Conservation (phyloP, 495 filamentous ascomycete species). For the Amorphotheca resinae region DNA sequence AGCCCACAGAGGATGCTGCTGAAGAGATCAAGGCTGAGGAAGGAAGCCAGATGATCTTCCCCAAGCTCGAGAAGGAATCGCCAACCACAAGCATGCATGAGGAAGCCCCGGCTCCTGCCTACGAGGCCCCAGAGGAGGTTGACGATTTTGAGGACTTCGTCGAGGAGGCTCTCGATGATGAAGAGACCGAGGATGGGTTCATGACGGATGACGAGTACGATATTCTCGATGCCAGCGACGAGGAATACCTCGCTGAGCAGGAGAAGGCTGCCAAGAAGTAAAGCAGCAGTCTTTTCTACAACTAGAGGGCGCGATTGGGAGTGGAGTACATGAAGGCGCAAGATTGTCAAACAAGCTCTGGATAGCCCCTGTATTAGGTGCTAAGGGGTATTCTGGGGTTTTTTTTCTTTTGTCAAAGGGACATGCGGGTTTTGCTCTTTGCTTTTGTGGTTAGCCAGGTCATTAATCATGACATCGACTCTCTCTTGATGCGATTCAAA, state of each 20-base stretch:
- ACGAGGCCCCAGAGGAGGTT: conserved; percentile 33
- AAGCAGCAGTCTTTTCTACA: not conserved
- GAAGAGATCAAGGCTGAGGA: conserved; percentile 15
- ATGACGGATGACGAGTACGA: conserved; percentile 97
- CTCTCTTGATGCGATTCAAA: not conserved
- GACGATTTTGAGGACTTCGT: conserved; percentile 56
- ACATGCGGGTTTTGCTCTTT: conserved; percentile 1
- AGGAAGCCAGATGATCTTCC: conserved; percentile 75
- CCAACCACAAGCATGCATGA: conserved; percentile 63
- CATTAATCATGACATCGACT: not conserved
- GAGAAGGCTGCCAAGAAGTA: conserved; percentile 23
- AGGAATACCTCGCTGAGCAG: conserved; percentile 52
- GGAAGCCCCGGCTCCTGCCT: conserved; percentile 21
- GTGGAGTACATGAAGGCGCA: conserved; percentile 5
- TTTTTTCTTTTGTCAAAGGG: conserved; percentile 1
- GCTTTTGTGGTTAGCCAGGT: not conserved
- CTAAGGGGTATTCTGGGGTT: conserved; percentile 1
- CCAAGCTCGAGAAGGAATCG: conserved; percentile 89
- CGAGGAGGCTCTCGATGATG: conserved; percentile 48
- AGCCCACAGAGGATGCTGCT: not conserved
- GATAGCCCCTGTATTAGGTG: conserved; percentile 1
- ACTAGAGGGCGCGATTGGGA: not conserved
- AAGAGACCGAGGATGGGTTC: conserved; percentile 52
- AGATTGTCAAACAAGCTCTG: conserved; percentile 10
- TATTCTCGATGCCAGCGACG: conserved; percentile 87